Base-by-base conservation (phyloP, 495 filamentous ascomycete genomes). In the Hypoxylon subgilvum region DNA sequence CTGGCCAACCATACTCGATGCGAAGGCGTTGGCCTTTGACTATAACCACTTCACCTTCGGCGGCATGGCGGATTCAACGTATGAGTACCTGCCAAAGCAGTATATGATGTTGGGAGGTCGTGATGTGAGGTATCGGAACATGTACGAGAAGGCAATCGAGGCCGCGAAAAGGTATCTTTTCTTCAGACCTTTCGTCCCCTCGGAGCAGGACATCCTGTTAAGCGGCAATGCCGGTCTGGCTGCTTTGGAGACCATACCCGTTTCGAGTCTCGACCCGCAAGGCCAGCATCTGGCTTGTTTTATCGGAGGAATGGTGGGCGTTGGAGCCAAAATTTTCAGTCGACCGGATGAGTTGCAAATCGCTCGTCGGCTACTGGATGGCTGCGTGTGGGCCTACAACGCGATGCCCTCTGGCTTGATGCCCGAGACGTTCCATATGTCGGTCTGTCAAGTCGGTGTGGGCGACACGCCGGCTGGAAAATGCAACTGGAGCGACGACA, bases 321-420 rank as follows among this genome's bases (percentile, higher is more conserved):
- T 98, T 34, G 94, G 90, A 30, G 87, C 89, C 17, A 88, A 84
- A 61, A 76, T 92, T 2, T 92, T 95, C 56, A 75, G 81, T 17
- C 76, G 85, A 13, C 76, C 85, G 1, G 79, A 81, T 2, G 88
- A 97, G 64, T 72, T 97, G 42, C 80, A 88, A n/a, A 79, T 90
- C 17, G 94, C 87, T 2, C 76, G 80, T 38, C 88, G 89, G 63
- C 79, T 97, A n/a, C 88, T 90, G 0, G 87, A 94, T 45, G 94
- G 92, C 10, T 97, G 93, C 60, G 86, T 92, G n/a, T 97, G 91
- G 92, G 85, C 90, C 1, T 97, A 96, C 67, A 79, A 85, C 27
- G 78, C 82, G 4, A 92, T 91, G 27, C 78, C 82, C 3, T 86
- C 87, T 0, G 92, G 92, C 3, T 86, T 98, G 64, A 96, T 96